Evolutionary conservation across 140 eudicot genomes (phyloP).

Genomic region (Oenanthe javanica): DNA sequence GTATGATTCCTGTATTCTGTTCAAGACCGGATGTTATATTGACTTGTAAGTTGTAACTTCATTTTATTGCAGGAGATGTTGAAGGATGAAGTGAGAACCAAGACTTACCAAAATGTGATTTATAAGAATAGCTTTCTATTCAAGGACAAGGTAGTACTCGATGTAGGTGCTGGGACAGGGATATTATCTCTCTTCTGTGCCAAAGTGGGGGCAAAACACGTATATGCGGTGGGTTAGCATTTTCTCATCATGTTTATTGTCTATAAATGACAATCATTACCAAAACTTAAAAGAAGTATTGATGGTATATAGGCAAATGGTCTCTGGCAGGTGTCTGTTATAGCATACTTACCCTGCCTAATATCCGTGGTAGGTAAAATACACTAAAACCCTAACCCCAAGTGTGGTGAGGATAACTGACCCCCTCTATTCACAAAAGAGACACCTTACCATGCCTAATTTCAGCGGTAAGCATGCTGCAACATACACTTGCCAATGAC

Average conservation of each 20-base stretch:
- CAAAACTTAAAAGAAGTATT: background rate
- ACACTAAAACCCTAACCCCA: too few species aligned
- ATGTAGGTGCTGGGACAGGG: constrained; percentile 99
- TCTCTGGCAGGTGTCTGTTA: too few species aligned
- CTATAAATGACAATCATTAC: background rate
- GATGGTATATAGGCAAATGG: too few species aligned
- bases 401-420: too few species aligned
- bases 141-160: constrained; percentile 90
- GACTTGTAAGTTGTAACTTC: background rate
- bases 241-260: background rate
- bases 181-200: constrained; percentile 97
- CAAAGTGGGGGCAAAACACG: constrained; percentile 98
- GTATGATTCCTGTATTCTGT: background rate
- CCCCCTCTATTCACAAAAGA: too few species aligned
- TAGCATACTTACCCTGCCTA: too few species aligned
- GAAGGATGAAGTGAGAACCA: constrained; percentile 92
- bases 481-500: too few species aligned
- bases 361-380: too few species aligned
- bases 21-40: background rate
- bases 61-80: constrained; percentile 76
- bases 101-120: constrained; percentile 90
- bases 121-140: constrained; percentile 69
- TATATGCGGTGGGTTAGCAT: constrained; percentile 68
- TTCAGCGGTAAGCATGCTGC: too few species aligned
- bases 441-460: too few species aligned